Evolutionary conservation across 345 rosid species (phyloP), one percentile per base, ranked within the genome.

Genomic region (Acer saccharum): DNA sequence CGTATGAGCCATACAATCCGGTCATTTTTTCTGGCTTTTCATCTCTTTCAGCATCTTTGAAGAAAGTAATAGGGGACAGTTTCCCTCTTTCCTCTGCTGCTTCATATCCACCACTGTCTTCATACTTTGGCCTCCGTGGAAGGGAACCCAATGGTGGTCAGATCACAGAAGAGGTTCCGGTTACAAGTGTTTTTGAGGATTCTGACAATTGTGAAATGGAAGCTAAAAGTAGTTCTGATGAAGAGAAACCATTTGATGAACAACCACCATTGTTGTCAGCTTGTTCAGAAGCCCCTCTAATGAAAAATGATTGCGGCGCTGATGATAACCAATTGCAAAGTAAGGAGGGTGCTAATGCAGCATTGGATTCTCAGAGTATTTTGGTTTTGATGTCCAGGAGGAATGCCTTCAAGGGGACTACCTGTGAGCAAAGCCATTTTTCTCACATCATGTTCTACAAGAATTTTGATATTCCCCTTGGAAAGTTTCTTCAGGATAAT

Each of bases 371-470:
- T 74, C 88, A 85, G 72, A 89, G 99, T 84, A 96, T 96, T 78
- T 89, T 96, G 95, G 99, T 96, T 80, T 81, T 94, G 82, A 88
- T 90, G 87, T 94, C 99, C 21, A 87, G 89, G 74, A 86, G 90
- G 70, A 94, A 94, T 85, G 84, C 89, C 29, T 68, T 74, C n/a
- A 88, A 48, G 78, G 98, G 98, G 75, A 87, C 83, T 70, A 80
- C 92, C 46, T 96, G 99, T 76, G 92, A 92, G 82, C 98, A 94
- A 80, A 94, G 92, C 86, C 99, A 85, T 88, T 93, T 94, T 83
- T 94, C 98, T 74, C 99, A 92, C 79, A 96, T 96, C 63, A 86
- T 87, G 84, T 96, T 94, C 89, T 96, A 96, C 88, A 89, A 78
- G 82, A 88, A 91, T 82, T 96, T 88, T 57, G 99, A 96, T 83